Conservation (phyloP, 441 rosid genomes). For the Manihot esculenta region DNA sequence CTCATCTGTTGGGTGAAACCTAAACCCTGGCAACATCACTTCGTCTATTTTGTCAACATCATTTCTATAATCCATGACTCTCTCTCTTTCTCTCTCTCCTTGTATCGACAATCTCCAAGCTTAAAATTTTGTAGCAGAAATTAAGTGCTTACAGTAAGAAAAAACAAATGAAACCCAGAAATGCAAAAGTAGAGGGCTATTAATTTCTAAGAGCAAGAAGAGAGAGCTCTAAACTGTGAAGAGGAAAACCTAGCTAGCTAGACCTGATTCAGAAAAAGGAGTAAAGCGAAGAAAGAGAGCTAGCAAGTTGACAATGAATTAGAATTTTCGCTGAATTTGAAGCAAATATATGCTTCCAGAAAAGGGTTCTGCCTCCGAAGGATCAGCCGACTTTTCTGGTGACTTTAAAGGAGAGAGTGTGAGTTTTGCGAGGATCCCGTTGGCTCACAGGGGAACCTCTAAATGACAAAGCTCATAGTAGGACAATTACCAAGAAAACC, state of each 20-base stretch:
- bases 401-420: constrained; percentile 39
- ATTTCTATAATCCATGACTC: constrained; percentile 15
- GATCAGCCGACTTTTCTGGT: constrained; percentile 94
- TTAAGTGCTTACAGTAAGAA: too few relatives aligned
- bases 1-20: constrained; percentile 72
- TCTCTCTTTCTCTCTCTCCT: background rate
- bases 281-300: constrained; percentile 20
- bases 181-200: too few relatives aligned
- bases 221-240: background rate
- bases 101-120: too few relatives aligned
- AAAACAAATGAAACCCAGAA: background rate
- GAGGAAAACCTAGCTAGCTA: constrained; percentile 20
- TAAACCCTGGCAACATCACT: constrained; percentile 50
- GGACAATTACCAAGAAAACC: constrained; percentile 34
- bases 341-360: constrained; percentile 67
- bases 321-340: constrained; percentile 37
- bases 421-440: constrained; percentile 39
- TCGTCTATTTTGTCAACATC: constrained; percentile 24
- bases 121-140: too few relatives aligned
- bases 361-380: constrained; percentile 82
- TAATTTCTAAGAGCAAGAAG: background rate
- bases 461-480: constrained; percentile 31
- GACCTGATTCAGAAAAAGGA: background rate
- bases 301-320: constrained; percentile 25
- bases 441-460: constrained; percentile 21